Evolutionary conservation across 139 green algal genomes (phyloP).

Genomic region (Picochlorum sp.): DNA sequence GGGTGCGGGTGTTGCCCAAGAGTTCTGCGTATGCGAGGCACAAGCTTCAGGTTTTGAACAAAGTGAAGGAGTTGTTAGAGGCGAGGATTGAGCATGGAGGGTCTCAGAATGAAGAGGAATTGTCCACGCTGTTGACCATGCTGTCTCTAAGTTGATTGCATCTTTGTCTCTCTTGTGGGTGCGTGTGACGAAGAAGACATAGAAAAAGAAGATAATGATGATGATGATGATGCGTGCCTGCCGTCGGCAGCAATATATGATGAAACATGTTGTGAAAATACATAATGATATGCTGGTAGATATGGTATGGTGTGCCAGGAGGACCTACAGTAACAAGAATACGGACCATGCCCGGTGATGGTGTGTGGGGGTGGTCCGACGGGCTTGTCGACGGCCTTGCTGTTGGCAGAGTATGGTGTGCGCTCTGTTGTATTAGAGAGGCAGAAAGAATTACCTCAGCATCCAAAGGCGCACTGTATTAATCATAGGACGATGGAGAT

Average conservation of each 20-base stretch:
- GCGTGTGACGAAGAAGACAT: too few species aligned
- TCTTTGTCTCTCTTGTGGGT: too few species aligned
- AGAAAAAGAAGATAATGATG: not conserved
- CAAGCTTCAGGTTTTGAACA: slow-evolving; percentile 18
- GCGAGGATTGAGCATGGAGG: not conserved
- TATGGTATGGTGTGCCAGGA: too few species aligned
- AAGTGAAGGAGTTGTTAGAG: slow-evolving; percentile 15
- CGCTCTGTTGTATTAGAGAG: slow-evolving; percentile 59
- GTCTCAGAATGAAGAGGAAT: too few species aligned
- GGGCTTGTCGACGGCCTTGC: slow-evolving; percentile 53
- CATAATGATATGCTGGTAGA: not conserved
- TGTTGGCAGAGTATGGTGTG: slow-evolving; percentile 57
- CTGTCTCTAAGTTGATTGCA: not conserved
- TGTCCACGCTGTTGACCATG: too few species aligned
- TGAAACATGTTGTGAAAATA: not conserved
- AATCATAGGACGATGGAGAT: slow-evolving; percentile 92
- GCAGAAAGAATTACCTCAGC: slow-evolving; percentile 19
- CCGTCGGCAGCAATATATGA: not conserved
- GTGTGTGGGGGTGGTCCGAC: slow-evolving; percentile 71
- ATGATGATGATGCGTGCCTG: not conserved
- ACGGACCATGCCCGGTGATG: slow-evolving; percentile 39
- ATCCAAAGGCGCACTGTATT: slow-evolving; percentile 90
- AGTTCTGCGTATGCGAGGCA: slow-evolving; percentile 22
- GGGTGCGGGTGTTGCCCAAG: slow-evolving; percentile 7
- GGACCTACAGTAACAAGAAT: too few species aligned